phyloP scores from a whole-genome alignment of 1,284 basidiomycete species.

The Ustilago vetiveriae region DNA sequence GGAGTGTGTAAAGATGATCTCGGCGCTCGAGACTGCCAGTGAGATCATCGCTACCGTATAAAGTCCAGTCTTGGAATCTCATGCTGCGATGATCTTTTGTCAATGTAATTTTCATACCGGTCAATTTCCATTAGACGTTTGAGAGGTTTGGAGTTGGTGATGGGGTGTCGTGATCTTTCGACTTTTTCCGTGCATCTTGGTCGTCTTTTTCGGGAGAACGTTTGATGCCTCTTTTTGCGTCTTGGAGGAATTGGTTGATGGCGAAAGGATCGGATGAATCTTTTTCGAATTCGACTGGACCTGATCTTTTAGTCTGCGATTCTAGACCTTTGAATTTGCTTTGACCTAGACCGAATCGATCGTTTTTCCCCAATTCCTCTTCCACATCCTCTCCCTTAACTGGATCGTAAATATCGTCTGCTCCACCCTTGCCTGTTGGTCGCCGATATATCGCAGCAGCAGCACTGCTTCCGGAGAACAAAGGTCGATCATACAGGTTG shows the following conservation, averaged over 20 bases:
- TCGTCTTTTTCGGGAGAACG: conserved; percentile 32
- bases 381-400: conserved; percentile 93
- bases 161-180: conserved; percentile 1
- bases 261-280: conserved; percentile 97
- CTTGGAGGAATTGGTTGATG: conserved; percentile 94
- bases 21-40: conserved; percentile 63
- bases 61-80: not conserved
- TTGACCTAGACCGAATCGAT: conserved; percentile 86
- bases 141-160: not conserved
- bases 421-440: conserved; percentile 73
- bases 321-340: conserved; percentile 88
- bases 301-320: conserved; percentile 86
- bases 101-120: too few species aligned
- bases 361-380: conserved; percentile 89
- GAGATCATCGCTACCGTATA: conserved; percentile 66
- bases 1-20: conserved; percentile 67
- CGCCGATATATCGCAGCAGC: conserved; percentile 98
- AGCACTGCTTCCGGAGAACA: conserved; percentile 94
- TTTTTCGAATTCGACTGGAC: conserved; percentile 99
- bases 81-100: not conserved
- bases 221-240: conserved; percentile 92
- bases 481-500: conserved; percentile 90
- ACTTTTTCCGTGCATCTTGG: conserved; percentile 15
- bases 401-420: conserved; percentile 74
- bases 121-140: too few species aligned